These are phyloP conservation scores for Sclerotinia sclerotiorum DNA, from an alignment of 2,329 filamentous ascomycete genomes.

Conservation along the genomic window DNA sequence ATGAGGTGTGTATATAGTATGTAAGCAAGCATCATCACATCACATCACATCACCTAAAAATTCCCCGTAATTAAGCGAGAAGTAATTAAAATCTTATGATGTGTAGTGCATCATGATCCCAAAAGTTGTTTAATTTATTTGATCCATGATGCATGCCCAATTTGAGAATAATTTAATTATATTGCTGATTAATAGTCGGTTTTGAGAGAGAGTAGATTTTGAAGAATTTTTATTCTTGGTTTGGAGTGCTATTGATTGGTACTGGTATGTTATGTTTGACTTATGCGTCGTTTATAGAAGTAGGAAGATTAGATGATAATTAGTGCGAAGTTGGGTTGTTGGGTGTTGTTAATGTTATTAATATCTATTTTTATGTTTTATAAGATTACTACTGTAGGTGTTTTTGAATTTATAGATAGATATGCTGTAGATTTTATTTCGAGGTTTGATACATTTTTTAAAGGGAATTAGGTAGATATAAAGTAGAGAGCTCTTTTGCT, in stretches of 20 bases:
- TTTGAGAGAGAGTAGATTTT: not conserved
- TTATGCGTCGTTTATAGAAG: not conserved
- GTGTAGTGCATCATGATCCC: too few relatives aligned
- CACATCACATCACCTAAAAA: too few relatives aligned
- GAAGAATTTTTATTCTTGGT: not conserved
- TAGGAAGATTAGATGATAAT: not conserved
- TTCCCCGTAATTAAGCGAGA: too few relatives aligned
- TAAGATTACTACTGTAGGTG: too few relatives aligned
- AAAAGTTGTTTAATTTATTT: not conserved
- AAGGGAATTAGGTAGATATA: not conserved
- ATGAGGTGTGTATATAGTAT: not conserved
- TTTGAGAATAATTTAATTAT: too few relatives aligned
- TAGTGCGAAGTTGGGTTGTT: not conserved
- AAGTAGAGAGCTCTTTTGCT: too few relatives aligned
- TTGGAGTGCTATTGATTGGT: not conserved
- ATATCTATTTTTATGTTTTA: not conserved
- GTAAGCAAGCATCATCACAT: not conserved
- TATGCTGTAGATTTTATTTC: not conserved
- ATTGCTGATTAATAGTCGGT: not conserved
- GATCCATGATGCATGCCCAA: too few relatives aligned
- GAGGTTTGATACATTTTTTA: not conserved
- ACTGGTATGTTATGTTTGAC: not conserved
- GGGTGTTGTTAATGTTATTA: not conserved
- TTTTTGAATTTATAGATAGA: not conserved
- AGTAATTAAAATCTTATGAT: too few relatives aligned